These are phyloP conservation scores for Strobilomyces echinocephalus DNA, from an alignment of 768 basidiomycete species.

Conservation along the genomic window DNA sequence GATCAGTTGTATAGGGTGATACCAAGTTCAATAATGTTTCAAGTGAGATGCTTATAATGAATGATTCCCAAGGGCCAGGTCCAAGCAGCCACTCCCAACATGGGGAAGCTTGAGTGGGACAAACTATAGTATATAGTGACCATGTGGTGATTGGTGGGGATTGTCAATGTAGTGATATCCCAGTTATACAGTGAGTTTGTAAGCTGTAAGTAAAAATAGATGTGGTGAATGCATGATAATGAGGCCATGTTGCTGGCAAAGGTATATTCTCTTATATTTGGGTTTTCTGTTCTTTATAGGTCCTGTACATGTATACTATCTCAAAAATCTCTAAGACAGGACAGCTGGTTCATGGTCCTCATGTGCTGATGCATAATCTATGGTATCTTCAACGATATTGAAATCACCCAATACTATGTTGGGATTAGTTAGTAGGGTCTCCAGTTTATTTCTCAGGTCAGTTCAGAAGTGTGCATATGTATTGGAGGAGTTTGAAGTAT, in stretches of 20 bases:
- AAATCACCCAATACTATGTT: slow-evolving; percentile 39
- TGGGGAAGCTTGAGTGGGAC: neutral
- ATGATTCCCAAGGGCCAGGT: neutral
- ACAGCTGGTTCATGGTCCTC: too few relatives aligned
- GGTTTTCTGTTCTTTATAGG: neutral
- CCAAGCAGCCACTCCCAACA: neutral
- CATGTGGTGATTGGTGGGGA: slow-evolving; percentile 9
- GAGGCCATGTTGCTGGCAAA: neutral
- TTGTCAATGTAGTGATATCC: neutral
- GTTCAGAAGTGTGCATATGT: slow-evolving; percentile 32
- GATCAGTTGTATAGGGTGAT: neutral
- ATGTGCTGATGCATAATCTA: slow-evolving; percentile 40
- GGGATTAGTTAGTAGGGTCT: neutral
- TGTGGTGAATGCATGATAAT: neutral
- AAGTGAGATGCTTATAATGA: fast-evolving
- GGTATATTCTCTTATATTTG: neutral
- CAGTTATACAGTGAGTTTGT: neutral
- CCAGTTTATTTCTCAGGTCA: fast-evolving
- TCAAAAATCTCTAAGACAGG: too few relatives aligned
- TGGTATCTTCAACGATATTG: slow-evolving; percentile 37
- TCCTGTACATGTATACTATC: too few relatives aligned
- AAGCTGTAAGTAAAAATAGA: neutral
- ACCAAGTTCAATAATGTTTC: neutral
- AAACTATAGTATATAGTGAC: neutral
- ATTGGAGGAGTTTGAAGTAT: slow-evolving; percentile 30